Conservation (phyloP, 176 grass and related monocot genomes). For the Bolboschoenus planiculmis region DNA sequence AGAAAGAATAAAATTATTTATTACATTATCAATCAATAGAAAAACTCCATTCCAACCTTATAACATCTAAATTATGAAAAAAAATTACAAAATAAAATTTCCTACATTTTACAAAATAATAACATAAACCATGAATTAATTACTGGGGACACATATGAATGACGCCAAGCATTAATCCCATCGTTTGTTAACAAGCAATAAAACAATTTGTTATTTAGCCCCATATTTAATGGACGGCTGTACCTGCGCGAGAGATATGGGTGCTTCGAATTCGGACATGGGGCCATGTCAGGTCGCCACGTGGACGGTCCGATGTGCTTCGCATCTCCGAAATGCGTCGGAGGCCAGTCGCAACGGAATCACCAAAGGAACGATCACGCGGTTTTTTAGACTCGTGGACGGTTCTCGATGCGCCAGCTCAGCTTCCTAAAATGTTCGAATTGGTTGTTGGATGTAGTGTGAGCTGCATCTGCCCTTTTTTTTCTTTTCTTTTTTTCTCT, state of each 20-base stretch:
- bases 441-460: neutral
- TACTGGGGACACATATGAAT: neutral
- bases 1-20: neutral
- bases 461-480: neutral
- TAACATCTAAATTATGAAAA: neutral
- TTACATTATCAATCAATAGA: neutral
- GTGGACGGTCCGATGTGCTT: neutral
- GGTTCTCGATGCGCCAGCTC: neutral
- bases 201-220: neutral
- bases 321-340: neutral
- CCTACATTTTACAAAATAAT: neutral
- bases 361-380: neutral
- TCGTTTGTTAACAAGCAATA: neutral
- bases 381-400: neutral
- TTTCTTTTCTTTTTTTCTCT: too few relatives aligned
- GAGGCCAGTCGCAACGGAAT: neutral
- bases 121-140: neutral
- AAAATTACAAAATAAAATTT: too few relatives aligned
- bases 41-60: neutral
- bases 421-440: constrained; percentile 12
- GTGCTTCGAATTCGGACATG: neutral
- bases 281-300: neutral
- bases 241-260: neutral
- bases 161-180: neutral
- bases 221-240: constrained; percentile 7